Evolutionary conservation across 768 basidiomycete species (phyloP).

Genomic region (Xerocomellus dryophilus): DNA sequence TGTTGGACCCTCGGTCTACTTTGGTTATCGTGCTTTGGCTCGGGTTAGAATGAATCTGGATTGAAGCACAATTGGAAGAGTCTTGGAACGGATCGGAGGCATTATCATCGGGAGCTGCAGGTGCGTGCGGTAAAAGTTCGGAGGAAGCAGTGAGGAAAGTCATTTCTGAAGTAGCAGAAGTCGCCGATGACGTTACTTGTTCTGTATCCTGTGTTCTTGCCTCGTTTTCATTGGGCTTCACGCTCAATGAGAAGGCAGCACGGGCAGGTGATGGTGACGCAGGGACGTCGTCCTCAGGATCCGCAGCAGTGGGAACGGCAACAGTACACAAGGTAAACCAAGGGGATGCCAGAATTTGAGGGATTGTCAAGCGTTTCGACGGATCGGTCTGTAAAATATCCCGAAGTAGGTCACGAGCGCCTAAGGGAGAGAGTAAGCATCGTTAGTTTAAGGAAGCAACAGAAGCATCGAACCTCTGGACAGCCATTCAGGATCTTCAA

Average conservation of each 20-base stretch:
- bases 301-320: slow-evolving; percentile 1
- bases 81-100: slow-evolving; percentile 42
- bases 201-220: slow-evolving; percentile 22
- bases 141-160: slow-evolving; percentile 56
- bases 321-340: slow-evolving; percentile 65
- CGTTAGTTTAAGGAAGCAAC: neutral
- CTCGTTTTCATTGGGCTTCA: slow-evolving; percentile 15
- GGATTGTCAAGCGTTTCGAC: slow-evolving; percentile 69
- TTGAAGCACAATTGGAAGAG: slow-evolving; percentile 13
- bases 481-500: slow-evolving; percentile 91
- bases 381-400: slow-evolving; percentile 77
- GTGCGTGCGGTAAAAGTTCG: slow-evolving; percentile 46
- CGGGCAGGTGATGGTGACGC: slow-evolving; percentile 34
- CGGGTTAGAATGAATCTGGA: slow-evolving; percentile 46
- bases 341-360: slow-evolving; percentile 78
- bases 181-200: slow-evolving; percentile 46
- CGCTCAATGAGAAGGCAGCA: slow-evolving; percentile 29
- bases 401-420: slow-evolving; percentile 80
- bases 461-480: slow-evolving; percentile 59
- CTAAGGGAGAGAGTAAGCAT: slow-evolving; percentile 39
- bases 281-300: slow-evolving; percentile 20
- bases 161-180: slow-evolving; percentile 36
- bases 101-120: slow-evolving; percentile 55
- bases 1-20: slow-evolving; percentile 24
- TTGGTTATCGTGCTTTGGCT: slow-evolving; percentile 64